Evolutionary conservation across 257 asterid genomes (phyloP).

Genomic region (Coffea eugenioides): DNA sequence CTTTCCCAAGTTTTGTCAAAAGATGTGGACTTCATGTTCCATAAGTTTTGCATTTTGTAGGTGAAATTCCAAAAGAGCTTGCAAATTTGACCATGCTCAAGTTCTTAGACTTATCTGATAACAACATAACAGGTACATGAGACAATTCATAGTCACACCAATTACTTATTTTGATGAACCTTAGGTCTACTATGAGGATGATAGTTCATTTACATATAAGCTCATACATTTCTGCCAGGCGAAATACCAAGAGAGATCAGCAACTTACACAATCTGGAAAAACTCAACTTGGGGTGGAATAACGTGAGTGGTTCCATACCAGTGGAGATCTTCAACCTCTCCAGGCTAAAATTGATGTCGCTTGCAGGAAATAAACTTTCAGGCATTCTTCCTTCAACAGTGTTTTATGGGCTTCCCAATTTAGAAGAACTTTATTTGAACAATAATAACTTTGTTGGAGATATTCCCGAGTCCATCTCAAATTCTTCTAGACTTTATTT

Average conservation of each 20-base stretch:
- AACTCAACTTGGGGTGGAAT: not conserved
- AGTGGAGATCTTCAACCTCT: slow-evolving; percentile 15
- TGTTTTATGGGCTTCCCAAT: slow-evolving; percentile 19
- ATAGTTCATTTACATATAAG: too few relatives aligned
- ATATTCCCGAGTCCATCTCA: slow-evolving; percentile 27
- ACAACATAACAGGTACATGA: not conserved
- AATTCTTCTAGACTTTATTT: slow-evolving; percentile 22
- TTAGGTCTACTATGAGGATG: too few relatives aligned
- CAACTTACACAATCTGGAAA: slow-evolving; percentile 13
- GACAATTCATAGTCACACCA: not conserved
- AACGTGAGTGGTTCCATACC: slow-evolving; percentile 28
- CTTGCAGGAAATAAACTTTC: slow-evolving; percentile 10
- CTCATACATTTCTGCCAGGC: slow-evolving; percentile 12
- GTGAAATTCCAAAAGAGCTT: slow-evolving; percentile 8
- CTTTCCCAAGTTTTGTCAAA: too few relatives aligned
- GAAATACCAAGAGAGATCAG: slow-evolving; percentile 24
- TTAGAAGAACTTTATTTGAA: slow-evolving; percentile 3
- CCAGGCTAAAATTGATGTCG: not conserved
- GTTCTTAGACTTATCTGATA: not conserved
- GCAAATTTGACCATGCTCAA: not conserved
- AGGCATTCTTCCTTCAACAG: slow-evolving; percentile 19
- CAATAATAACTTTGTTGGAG: slow-evolving; percentile 12
- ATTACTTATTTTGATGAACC: too few relatives aligned
- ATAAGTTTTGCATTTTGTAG: not conserved
- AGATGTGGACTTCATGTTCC: too few relatives aligned